Percentiles rank a stretch among this genome's conserved stretches.
Conservation (phyloP, 106 monocot species). For the Phalaenopsis aphrodite region DNA sequence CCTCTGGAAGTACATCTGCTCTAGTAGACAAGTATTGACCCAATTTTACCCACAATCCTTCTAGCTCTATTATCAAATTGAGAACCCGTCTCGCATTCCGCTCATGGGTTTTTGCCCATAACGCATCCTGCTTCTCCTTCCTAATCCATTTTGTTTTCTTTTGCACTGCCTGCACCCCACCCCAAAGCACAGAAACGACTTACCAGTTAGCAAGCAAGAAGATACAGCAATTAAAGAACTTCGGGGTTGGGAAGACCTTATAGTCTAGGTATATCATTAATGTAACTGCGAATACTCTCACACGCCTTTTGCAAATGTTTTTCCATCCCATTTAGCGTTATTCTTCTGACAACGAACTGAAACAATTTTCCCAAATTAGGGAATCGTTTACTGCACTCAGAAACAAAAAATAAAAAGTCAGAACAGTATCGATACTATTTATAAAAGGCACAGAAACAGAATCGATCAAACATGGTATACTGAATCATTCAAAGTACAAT, state of each 20-base stretch:
- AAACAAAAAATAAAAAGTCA: neutral
- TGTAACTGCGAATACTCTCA: slow-evolving; percentile 80
- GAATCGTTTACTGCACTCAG: neutral
- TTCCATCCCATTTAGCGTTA: slow-evolving; percentile 73
- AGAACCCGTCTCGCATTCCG: slow-evolving; percentile 82
- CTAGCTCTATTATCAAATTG: slow-evolving; percentile 81
- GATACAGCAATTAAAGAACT: neutral
- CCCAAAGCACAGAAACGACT: slow-evolving; percentile 1
- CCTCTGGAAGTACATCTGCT: slow-evolving; percentile 91
- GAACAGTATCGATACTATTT: neutral
- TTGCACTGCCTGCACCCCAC: slow-evolving; percentile 47
- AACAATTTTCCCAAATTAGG: neutral
- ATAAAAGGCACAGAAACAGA: neutral
- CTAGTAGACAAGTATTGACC: slow-evolving; percentile 94
- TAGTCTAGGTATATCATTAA: slow-evolving; percentile 85
- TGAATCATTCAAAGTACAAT: neutral
- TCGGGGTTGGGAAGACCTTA: slow-evolving; percentile 41
- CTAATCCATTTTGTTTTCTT: slow-evolving; percentile 65
- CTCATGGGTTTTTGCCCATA: slow-evolving; percentile 82
- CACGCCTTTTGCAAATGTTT: slow-evolving; percentile 66
- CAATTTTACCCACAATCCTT: slow-evolving; percentile 97
- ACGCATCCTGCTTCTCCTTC: slow-evolving; percentile 31
- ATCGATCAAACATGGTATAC: neutral
- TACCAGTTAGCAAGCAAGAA: neutral
- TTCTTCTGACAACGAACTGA: neutral